Conservation (phyloP, 805 yeast species). For the Pichia californica region DNA sequence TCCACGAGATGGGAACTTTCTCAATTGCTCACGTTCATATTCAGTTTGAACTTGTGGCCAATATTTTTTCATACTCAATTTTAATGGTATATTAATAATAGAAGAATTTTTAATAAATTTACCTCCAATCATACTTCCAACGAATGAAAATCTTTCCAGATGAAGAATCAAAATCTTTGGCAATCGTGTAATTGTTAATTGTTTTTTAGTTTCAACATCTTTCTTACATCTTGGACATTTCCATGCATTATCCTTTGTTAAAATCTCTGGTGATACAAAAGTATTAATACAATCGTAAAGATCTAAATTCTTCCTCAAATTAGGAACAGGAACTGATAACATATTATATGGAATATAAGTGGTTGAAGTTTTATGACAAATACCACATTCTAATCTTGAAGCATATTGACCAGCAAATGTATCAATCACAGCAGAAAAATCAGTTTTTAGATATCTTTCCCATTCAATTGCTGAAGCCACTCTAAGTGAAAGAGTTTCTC, state of each 20-base stretch:
- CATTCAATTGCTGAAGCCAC: constrained; percentile 85
- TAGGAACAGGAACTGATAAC: constrained; percentile 74
- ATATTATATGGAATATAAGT: constrained; percentile 80
- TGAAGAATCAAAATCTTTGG: constrained; percentile 80
- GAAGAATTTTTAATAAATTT: constrained; percentile 54
- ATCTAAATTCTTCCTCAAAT: constrained; percentile 22
- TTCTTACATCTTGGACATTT: constrained; percentile 68
- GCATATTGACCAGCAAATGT: constrained; percentile 85
- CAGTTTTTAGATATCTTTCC: constrained; percentile 78
- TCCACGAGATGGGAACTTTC: constrained; percentile 55
- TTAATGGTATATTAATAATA: constrained; percentile 61
- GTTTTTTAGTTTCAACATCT: constrained; percentile 60
- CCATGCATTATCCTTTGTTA: constrained; percentile 82
- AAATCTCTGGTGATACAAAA: constrained; percentile 66
- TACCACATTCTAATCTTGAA: constrained; percentile 68
- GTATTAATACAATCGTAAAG: constrained; percentile 67
- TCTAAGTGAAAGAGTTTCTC: constrained; percentile 71
- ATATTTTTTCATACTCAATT: constrained; percentile 49
- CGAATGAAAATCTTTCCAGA: constrained; percentile 64
- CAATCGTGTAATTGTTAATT: constrained; percentile 64
- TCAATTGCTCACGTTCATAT: constrained; percentile 38
- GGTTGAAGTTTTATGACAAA: constrained; percentile 72
- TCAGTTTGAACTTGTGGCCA: constrained; percentile 53
- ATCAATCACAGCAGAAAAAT: constrained; percentile 74
- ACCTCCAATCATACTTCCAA: constrained; percentile 23